phyloP scores from a whole-genome alignment of 495 filamentous ascomycete genomes.

The Geoglossum glabrum region DNA sequence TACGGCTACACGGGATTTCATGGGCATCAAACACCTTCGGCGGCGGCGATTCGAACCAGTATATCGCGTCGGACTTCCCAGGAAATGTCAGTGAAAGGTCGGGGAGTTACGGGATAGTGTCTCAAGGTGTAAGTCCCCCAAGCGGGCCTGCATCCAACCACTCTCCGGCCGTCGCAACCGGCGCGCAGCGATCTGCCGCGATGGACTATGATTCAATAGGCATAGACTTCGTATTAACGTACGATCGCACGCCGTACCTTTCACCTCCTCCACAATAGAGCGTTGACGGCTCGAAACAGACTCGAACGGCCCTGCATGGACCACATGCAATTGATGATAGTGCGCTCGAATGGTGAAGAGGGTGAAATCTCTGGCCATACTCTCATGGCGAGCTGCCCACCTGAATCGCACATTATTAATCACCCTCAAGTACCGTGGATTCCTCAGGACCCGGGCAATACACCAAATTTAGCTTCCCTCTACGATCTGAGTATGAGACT shows the following conservation, averaged over 20 bases:
- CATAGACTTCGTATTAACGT: constrained; percentile 94
- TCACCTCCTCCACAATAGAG: constrained; percentile 38
- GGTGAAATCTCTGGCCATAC: constrained; percentile 48
- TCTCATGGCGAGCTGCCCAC: constrained; percentile 76
- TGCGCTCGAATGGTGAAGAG: constrained; percentile 29
- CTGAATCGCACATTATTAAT: constrained; percentile 29
- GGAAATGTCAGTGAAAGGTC: neutral
- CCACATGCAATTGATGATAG: constrained; percentile 63
- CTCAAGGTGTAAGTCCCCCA: neutral
- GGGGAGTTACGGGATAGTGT: neutral
- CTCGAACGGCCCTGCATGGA: constrained; percentile 91
- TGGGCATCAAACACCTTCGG: constrained; percentile 19
- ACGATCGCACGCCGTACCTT: constrained; percentile 43
- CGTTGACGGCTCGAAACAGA: constrained; percentile 26
- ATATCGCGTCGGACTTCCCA: neutral
- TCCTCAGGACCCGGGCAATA: constrained; percentile 33
- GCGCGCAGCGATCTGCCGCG: constrained; percentile 22
- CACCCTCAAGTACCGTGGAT: constrained; percentile 23
- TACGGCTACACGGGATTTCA: constrained; percentile 51
- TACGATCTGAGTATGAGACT: constrained; percentile 69
- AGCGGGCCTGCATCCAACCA: neutral
- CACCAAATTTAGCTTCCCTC: constrained; percentile 54
- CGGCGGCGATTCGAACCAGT: constrained; percentile 4
- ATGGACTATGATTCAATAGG: constrained; percentile 76
- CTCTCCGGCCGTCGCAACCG: constrained; percentile 15